phyloP scores from a whole-genome alignment of 352 stramenopile genomes.

The Globisporangium recalcitrans region DNA sequence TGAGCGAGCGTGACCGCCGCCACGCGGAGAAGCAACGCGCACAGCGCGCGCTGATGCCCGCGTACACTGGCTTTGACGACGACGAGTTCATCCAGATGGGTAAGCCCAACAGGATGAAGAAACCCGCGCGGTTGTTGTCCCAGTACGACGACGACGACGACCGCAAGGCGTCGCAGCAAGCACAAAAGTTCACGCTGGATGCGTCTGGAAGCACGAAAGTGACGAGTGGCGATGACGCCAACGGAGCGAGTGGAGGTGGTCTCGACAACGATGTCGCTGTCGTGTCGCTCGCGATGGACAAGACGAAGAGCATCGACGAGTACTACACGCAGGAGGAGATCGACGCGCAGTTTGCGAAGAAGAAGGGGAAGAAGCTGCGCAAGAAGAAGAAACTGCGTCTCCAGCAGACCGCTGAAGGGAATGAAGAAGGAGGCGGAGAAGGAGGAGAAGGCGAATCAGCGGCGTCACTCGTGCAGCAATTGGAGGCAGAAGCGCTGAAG shows the following conservation, averaged over 20 bases:
- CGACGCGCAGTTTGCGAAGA: constrained; percentile 77
- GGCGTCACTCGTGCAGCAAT: constrained; percentile 42
- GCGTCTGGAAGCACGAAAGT: constrained; percentile 23
- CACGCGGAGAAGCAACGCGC: constrained; percentile 35
- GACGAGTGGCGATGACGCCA: neutral
- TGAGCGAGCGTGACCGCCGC: constrained; percentile 67
- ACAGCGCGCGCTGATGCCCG: constrained; percentile 49
- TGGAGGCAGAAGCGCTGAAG: constrained; percentile 57
- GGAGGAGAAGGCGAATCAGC: constrained; percentile 20
- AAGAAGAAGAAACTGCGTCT: constrained; percentile 59
- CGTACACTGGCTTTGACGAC: constrained; percentile 95
- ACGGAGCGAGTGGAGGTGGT: constrained; percentile 16
- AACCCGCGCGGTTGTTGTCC: constrained; percentile 46
- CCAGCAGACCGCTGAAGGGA: constrained; percentile 33
- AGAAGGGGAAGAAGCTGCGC: constrained; percentile 71
- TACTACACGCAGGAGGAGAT: constrained; percentile 87
- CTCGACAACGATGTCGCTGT: constrained; percentile 39
- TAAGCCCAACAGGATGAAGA: constrained; percentile 23
- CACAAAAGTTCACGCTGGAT: constrained; percentile 60
- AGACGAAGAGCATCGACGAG: constrained; percentile 49
- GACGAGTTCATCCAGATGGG: constrained; percentile 93
- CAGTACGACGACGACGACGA: constrained; percentile 90
- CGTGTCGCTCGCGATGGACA: constrained; percentile 56
- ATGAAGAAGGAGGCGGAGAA: constrained; percentile 42
- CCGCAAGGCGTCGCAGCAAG: constrained; percentile 25